phyloP scores from a whole-genome alignment of 2,329 filamentous ascomycete genomes.

The Penicillium palitans region DNA sequence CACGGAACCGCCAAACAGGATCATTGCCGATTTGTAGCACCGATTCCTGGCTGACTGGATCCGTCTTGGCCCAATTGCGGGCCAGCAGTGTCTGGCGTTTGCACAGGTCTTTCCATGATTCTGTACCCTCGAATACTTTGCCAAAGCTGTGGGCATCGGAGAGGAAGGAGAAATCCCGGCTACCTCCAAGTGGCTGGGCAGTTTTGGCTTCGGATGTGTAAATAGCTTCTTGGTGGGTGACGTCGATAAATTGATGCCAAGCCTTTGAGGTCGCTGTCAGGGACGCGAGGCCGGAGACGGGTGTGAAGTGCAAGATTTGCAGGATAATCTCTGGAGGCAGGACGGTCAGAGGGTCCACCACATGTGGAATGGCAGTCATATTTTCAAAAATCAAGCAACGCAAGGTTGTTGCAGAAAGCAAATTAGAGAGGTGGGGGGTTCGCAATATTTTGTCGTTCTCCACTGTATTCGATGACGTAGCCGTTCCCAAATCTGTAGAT shows the following conservation, averaged over 20 bases:
- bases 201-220: slow-evolving; percentile 40
- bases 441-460: slow-evolving; percentile 11
- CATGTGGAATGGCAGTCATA: slow-evolving; percentile 18
- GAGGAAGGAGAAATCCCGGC: slow-evolving; percentile 36
- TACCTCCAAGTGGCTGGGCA: slow-evolving; percentile 23
- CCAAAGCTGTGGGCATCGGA: slow-evolving; percentile 31
- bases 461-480: slow-evolving; percentile 11
- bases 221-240: slow-evolving; percentile 45
- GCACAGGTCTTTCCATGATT: slow-evolving; percentile 49
- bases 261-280: slow-evolving; percentile 37
- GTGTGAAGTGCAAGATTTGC: slow-evolving; percentile 42
- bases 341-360: slow-evolving; percentile 30
- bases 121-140: slow-evolving; percentile 35
- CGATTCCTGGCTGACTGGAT: slow-evolving; percentile 41
- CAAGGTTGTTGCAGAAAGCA: slow-evolving; percentile 5
- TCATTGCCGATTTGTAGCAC: slow-evolving; percentile 45
- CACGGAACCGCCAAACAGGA: slow-evolving; percentile 49
- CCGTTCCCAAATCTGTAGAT: not conserved
- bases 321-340: slow-evolving; percentile 46
- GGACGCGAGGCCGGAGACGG: slow-evolving; percentile 37
- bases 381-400: not conserved
- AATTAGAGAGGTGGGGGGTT: slow-evolving; percentile 2
- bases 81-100: slow-evolving; percentile 43
- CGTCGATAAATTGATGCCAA: slow-evolving; percentile 47
- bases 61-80: slow-evolving; percentile 40